Evolutionary conservation across 345 rosid species (phyloP).

Genomic region (Euclidium syriacum): DNA sequence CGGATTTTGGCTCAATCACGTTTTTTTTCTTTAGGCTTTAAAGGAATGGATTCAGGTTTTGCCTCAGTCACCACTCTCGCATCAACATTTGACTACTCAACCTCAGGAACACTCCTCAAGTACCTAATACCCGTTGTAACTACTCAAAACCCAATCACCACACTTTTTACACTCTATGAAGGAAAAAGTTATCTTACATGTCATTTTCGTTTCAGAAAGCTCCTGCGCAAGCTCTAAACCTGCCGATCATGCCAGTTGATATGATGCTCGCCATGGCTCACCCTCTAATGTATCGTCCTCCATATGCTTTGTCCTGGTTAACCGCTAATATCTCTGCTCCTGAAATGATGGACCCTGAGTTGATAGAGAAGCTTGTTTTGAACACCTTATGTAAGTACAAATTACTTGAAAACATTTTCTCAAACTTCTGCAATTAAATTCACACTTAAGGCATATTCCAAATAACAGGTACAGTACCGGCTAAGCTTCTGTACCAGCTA

Average conservation of each 20-base stretch:
- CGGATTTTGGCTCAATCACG: not conserved
- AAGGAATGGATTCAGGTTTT: conserved; percentile 64
- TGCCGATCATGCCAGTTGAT: conserved; percentile 65
- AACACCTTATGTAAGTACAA: conserved; percentile 57
- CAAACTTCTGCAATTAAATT: not conserved
- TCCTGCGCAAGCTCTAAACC: conserved; percentile 54
- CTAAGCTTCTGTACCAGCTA: conserved; percentile 69
- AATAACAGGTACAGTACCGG: conserved; percentile 60
- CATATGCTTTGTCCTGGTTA: conserved; percentile 58
- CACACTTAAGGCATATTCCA: not conserved
- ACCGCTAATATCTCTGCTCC: conserved; percentile 54
- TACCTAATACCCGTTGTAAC: conserved; percentile 75
- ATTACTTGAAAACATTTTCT: not conserved
- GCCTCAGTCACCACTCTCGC: conserved; percentile 61
- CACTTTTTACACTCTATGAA: not conserved
- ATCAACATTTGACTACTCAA: conserved; percentile 70
- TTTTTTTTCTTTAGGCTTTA: conserved; percentile 38
- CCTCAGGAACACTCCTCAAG: conserved; percentile 64
- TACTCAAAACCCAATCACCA: conserved; percentile 11
- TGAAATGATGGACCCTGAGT: conserved; percentile 62
- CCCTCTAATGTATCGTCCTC: conserved; percentile 64
- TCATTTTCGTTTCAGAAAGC: conserved; percentile 44
- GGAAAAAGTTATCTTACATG: conserved; percentile 6
- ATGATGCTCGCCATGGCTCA: conserved; percentile 48
- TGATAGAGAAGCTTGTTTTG: conserved; percentile 62